Evolutionary conservation across 306 rosid genomes (phyloP).

Genomic region (Castanea sativa): DNA sequence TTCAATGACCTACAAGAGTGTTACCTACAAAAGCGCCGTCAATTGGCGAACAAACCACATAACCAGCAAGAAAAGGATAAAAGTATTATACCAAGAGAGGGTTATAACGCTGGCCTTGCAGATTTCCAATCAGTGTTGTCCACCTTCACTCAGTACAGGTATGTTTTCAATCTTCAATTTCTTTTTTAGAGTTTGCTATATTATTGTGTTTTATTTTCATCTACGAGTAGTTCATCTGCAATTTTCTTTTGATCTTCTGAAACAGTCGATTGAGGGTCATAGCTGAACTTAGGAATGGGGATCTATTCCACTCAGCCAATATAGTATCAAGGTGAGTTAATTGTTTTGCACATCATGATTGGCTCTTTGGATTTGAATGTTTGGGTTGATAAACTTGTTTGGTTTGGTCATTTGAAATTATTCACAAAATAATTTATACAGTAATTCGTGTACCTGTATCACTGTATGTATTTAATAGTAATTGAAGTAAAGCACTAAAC

Average conservation of each 20-base stretch:
- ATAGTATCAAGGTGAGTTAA: slow-evolving; percentile 84
- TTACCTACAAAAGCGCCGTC: slow-evolving; percentile 87
- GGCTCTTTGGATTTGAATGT: not conserved
- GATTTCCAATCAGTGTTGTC: slow-evolving; percentile 88
- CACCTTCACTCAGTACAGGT: slow-evolving; percentile 91
- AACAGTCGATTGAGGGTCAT: slow-evolving; percentile 93
- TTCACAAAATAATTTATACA: not conserved
- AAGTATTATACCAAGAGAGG: slow-evolving; percentile 62
- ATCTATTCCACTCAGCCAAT: slow-evolving; percentile 90
- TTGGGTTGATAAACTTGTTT: not conserved
- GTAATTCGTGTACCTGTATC: not conserved
- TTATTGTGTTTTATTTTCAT: not conserved
- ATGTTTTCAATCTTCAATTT: slow-evolving; percentile 21
- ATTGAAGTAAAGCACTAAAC: not conserved
- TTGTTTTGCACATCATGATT: not conserved
- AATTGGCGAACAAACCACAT: slow-evolving; percentile 56
- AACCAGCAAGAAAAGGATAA: slow-evolving; percentile 58
- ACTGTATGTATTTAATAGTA: not conserved
- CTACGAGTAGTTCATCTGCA: not conserved
- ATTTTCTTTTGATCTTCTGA: slow-evolving; percentile 21
- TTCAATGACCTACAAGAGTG: slow-evolving; percentile 94
- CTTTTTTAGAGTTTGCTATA: not conserved
- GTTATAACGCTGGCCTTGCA: slow-evolving; percentile 79
- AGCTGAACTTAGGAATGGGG: slow-evolving; percentile 88
- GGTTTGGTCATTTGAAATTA: not conserved